phyloP scores from a whole-genome alignment of 495 filamentous ascomycete genomes.

The Podospora appendiculata region DNA sequence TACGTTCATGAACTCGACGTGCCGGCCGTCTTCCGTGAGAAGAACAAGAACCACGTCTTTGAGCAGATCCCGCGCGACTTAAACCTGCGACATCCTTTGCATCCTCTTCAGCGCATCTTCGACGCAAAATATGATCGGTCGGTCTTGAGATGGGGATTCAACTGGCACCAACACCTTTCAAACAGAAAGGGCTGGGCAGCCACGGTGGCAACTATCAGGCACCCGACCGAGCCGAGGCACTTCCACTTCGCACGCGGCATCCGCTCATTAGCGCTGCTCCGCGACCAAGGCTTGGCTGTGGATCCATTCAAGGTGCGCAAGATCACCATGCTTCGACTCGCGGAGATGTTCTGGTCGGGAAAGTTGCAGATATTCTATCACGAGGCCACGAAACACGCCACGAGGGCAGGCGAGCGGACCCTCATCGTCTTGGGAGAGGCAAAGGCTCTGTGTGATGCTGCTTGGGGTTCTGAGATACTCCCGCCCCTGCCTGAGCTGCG shows the following conservation, averaged over 20 bases:
- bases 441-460: conserved; percentile 20
- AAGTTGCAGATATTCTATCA: background rate
- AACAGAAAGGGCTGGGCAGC: background rate
- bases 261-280: conserved; percentile 15
- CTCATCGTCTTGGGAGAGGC: conserved; percentile 17
- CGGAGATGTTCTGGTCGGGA: conserved; percentile 8
- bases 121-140: too few species aligned
- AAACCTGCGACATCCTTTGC: background rate
- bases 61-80: conserved; percentile 1
- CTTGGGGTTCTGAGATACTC: conserved; percentile 26
- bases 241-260: conserved; percentile 18
- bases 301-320: background rate
- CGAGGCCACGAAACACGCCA: background rate
- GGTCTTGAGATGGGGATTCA: background rate
- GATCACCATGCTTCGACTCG: conserved; percentile 12
- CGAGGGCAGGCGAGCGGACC: conserved; percentile 1
- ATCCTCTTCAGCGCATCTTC: background rate
- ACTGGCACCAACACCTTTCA: background rate
- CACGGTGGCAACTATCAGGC: background rate
- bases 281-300: conserved; percentile 15
- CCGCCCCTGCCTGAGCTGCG: conserved; percentile 6
- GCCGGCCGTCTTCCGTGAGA: conserved; percentile 15
- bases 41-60: conserved; percentile 1
- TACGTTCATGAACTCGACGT: conserved; percentile 23
- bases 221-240: background rate